These are phyloP conservation scores for Nymphaea thermarum DNA, from an alignment of 164 flowering plant genomes.

Conservation along the genomic window DNA sequence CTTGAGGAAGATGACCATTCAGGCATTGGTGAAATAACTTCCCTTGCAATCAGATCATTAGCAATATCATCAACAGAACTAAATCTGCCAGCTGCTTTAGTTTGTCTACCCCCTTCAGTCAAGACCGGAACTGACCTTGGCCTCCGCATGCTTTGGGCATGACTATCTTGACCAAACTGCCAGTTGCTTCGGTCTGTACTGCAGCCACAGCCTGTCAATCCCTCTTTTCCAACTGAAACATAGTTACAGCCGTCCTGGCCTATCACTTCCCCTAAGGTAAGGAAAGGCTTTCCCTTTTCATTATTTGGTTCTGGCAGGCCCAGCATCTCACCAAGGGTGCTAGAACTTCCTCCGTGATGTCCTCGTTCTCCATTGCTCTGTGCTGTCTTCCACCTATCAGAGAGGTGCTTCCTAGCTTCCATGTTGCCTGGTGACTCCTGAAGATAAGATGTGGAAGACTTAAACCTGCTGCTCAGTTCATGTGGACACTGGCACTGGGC, in stretches of 20 bases:
- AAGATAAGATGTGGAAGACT: conserved; percentile 27
- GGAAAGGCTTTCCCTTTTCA: conserved; percentile 4
- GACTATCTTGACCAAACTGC: conserved; percentile 73
- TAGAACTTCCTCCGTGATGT: conserved; percentile 21
- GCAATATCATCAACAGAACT: conserved; percentile 2
- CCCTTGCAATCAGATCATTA: not conserved
- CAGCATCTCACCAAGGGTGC: conserved; percentile 89
- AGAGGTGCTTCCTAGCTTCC: conserved; percentile 83
- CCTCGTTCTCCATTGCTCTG: conserved; percentile 32
- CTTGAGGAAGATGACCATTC: conserved; percentile 5
- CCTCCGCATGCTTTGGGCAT: conserved; percentile 20
- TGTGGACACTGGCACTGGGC: not conserved
- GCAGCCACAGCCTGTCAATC: conserved; percentile 12
- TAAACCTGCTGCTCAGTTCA: conserved; percentile 14
- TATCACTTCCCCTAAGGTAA: conserved; percentile 9
- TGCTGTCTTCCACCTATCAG: conserved; percentile 63
- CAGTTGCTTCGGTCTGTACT: conserved; percentile 70
- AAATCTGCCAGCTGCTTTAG: conserved; percentile 12
- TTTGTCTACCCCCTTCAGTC: conserved; percentile 19
- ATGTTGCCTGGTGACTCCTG: conserved; percentile 47
- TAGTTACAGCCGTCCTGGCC: conserved; percentile 14
- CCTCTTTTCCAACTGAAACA: conserved; percentile 10
- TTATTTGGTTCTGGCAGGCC: conserved; percentile 34
- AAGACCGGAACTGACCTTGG: conserved; percentile 51
- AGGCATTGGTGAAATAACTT: not conserved